A percentile compares a stretch with the other conserved stretches of the same genome.
phyloP scores from a whole-genome alignment of 2,329 filamentous ascomycete genomes.

The Macrophomina phaseolina region DNA sequence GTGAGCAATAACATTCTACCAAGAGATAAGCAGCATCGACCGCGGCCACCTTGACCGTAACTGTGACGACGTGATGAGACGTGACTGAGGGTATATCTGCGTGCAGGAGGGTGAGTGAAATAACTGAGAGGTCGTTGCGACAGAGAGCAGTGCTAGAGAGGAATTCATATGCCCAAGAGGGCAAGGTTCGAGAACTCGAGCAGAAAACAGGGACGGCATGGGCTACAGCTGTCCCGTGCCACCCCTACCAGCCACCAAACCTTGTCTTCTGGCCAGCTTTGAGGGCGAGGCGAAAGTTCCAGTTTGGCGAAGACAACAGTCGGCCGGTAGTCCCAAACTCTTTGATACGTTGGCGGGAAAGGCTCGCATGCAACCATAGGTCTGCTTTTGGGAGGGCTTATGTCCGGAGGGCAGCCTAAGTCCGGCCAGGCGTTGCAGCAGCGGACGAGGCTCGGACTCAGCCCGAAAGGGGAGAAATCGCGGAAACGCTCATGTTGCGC shows the following conservation, averaged over 20 bases:
- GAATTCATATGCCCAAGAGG: not conserved
- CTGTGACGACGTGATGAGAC: not conserved
- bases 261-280: not conserved
- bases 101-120: not conserved
- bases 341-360: too few relatives aligned
- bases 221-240: constrained; percentile 7
- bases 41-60: not conserved
- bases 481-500: constrained; percentile 2
- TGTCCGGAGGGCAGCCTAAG: not conserved
- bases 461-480: not conserved
- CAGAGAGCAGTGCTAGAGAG: not conserved
- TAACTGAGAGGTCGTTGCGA: not conserved
- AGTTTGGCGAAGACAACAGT: too few relatives aligned
- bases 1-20: not conserved
- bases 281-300: too few relatives aligned
- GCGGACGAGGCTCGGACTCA: constrained; percentile 11
- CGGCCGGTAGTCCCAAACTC: too few relatives aligned
- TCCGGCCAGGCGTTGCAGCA: not conserved
- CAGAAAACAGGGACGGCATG: not conserved
- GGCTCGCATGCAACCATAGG: not conserved
- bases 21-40: not conserved
- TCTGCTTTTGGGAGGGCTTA: not conserved
- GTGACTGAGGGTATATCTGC: not conserved
- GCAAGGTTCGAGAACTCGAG: constrained; percentile 15
- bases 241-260: not conserved